These are phyloP conservation scores for Coemansia furcata DNA, from an alignment of 192 early-diverging fungal species.

Conservation along the genomic window DNA sequence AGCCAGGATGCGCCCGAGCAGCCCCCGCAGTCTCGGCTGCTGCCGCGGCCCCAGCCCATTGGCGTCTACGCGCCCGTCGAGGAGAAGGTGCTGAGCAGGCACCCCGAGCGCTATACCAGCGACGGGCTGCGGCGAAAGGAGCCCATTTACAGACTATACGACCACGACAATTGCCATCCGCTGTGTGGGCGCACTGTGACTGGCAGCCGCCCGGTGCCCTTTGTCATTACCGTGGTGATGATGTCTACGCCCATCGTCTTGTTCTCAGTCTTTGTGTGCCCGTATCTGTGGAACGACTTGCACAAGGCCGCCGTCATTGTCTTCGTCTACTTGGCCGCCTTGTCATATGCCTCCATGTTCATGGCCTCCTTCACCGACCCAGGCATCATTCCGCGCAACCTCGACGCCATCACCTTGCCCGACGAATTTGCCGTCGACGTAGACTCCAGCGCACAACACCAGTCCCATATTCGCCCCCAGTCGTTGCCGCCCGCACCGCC, in stretches of 20 bases:
- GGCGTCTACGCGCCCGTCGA: conserved; percentile 43
- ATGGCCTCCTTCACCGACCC: conserved; percentile 77
- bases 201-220: conserved; percentile 61
- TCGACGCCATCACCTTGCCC: conserved; percentile 56
- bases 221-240: conserved; percentile 58
- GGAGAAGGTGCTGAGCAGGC: conserved; percentile 16
- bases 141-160: conserved; percentile 48
- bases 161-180: conserved; percentile 59
- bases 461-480: neutral
- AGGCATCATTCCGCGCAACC: conserved; percentile 70
- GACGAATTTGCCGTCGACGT: conserved; percentile 38
- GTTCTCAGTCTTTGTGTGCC: conserved; percentile 64
- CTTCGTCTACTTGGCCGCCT: conserved; percentile 63
- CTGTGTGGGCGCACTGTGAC: conserved; percentile 66
- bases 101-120: conserved; percentile 38
- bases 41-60: conserved; percentile 15
- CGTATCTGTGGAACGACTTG: conserved; percentile 62
- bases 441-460: neutral
- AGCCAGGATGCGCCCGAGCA: conserved; percentile 6
- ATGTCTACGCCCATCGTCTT: conserved; percentile 59
- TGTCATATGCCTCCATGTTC: conserved; percentile 66
- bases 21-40: neutral
- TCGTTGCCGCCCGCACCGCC: neutral
- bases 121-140: conserved; percentile 39
- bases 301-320: conserved; percentile 63